Evolutionary conservation across 2,329 filamentous ascomycete genomes (phyloP).

Genomic region (Diplodia intermedia): DNA sequence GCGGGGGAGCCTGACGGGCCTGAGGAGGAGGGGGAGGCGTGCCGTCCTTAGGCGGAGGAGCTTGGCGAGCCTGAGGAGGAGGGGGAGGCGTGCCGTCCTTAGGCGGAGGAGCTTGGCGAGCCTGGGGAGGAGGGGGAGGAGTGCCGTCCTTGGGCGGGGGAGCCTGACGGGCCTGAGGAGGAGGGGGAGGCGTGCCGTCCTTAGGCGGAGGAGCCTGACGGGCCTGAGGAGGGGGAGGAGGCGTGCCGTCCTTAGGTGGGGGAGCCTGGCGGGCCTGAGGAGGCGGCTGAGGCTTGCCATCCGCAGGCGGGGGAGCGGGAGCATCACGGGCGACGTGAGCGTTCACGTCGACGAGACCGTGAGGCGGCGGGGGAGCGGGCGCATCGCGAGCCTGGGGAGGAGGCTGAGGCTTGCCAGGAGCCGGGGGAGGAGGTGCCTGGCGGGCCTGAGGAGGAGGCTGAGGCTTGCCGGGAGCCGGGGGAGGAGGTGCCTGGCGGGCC

Average conservation of each 20-base stretch:
- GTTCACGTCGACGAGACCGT: neutral
- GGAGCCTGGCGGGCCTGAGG: neutral
- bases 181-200: neutral
- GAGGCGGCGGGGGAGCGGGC: neutral
- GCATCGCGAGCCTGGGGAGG: neutral
- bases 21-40: no score
- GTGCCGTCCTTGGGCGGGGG: neutral
- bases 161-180: neutral
- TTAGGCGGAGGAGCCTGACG: neutral
- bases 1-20: no score
- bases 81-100: no score
- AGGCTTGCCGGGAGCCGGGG: neutral
- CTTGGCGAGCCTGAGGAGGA: no score
- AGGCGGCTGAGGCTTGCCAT: neutral
- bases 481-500: neutral
- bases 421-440: neutral
- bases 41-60: no score
- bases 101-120: no score
- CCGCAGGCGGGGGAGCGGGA: neutral
- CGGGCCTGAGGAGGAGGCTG: slow-evolving; percentile 2
- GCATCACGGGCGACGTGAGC: neutral
- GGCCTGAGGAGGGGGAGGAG: neutral
- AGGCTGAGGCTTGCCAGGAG: neutral
- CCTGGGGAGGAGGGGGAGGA: neutral
- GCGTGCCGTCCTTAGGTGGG: neutral